Conservation (phyloP, 129 eudicot species). For the carrot (Daucus carota) region DH1_v3.0 NC_030382.2:44207501-44208000, state of each 20-base stretch:
- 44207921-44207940: conserved; percentile 69
- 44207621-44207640: conserved; percentile 27
- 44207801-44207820: conserved; percentile 23
- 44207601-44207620: conserved; percentile 17
- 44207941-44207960: conserved; percentile 17
- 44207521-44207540: conserved; percentile 16
- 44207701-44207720: conserved; percentile 23
- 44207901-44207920: neutral
- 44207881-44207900: conserved; percentile 46
- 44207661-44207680: conserved; percentile 23
- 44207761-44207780: conserved; percentile 2
- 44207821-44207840: conserved; percentile 8
- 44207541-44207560: conserved; percentile 24
- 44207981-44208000: conserved; percentile 40
- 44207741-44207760: conserved; percentile 15
- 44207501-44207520: conserved; percentile 16
- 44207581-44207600: conserved; percentile 17
- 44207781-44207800: conserved; percentile 27
- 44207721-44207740: conserved; percentile 15
- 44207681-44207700: conserved; percentile 15
- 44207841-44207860: conserved; percentile 1
- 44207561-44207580: conserved; percentile 10
- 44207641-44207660: conserved; percentile 25
- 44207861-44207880: conserved; percentile 15
- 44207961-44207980: conserved; percentile 24